A percentile compares a stretch with the other conserved stretches of the same genome.
phyloP scores from a whole-genome alignment of 1,284 basidiomycete genomes.

The Tylopilus sp. region DNA sequence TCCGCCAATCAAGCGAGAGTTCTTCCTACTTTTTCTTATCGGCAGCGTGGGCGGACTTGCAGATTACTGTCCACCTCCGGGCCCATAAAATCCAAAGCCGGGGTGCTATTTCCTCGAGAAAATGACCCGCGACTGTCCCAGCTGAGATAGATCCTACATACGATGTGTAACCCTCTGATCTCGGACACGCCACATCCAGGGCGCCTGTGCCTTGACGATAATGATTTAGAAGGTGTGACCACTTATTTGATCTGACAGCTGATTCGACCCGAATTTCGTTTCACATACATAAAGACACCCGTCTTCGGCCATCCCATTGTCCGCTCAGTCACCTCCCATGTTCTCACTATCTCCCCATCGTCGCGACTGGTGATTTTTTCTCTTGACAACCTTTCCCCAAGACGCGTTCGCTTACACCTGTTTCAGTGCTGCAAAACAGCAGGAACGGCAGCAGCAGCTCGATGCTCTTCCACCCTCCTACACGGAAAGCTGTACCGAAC shows the following conservation, averaged over 20 bases:
- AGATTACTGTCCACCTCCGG: neutral
- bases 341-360: constrained; percentile 38
- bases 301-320: neutral
- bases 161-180: neutral
- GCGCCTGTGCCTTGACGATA: neutral
- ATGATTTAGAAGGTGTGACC: neutral
- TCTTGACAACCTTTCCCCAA: neutral
- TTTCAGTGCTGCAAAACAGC: constrained; percentile 36
- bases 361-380: constrained; percentile 41
- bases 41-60: no score
- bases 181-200: neutral
- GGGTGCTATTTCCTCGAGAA: neutral
- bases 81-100: neutral
- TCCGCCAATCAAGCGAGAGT: neutral
- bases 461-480: constrained; percentile 37
- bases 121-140: neutral
- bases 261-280: neutral
- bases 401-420: neutral
- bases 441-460: constrained; percentile 33
- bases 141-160: neutral
- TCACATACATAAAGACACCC: constrained; percentile 12
- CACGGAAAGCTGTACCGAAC: constrained; percentile 35
- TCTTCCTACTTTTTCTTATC: neutral
- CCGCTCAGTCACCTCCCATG: constrained; percentile 22
- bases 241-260: neutral